Evolutionary conservation across 2,329 filamentous ascomycete species (phyloP).

Genomic region (Alternaria triticimaculans): DNA sequence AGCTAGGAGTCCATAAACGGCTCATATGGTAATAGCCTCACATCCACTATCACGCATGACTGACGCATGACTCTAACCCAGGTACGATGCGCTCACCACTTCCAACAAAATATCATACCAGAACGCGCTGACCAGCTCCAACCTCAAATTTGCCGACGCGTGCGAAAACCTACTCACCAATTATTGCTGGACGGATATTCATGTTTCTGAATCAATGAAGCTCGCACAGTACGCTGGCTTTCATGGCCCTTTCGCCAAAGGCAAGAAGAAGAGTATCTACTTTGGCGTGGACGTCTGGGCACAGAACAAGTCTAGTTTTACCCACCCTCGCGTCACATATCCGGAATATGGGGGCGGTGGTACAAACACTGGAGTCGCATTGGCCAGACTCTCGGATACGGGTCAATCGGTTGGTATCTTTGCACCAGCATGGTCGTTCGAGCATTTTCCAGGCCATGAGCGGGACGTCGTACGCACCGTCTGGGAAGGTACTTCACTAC

Average conservation of each 20-base stretch:
- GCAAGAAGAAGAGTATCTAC: conserved; percentile 34
- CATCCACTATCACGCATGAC: background rate
- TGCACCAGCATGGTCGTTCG: conserved; percentile 56
- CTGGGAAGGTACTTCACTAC: conserved; percentile 45
- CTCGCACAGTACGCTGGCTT: conserved; percentile 25
- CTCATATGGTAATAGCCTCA: conserved; percentile 48
- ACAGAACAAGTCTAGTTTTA: conserved; percentile 46
- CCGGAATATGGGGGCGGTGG: conserved; percentile 50
- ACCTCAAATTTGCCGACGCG: conserved; percentile 48
- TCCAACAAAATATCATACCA: conserved; percentile 54
- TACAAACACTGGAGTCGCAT: conserved; percentile 52
- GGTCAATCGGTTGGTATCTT: conserved; percentile 53
- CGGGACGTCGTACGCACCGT: conserved; percentile 39
- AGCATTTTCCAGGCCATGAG: conserved; percentile 49
- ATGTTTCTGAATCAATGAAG: conserved; percentile 32
- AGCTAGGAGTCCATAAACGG: conserved; percentile 35
- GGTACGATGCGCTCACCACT: conserved; percentile 56
- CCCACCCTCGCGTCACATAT: conserved; percentile 46
- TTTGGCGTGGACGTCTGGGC: conserved; percentile 58
- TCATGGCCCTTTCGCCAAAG: background rate
- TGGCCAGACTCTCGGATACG: conserved; percentile 44
- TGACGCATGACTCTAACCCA: conserved; percentile 15
- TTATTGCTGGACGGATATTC: conserved; percentile 51
- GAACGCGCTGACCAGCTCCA: conserved; percentile 51
- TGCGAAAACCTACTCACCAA: conserved; percentile 54